phyloP scores from a whole-genome alignment of 371 early-diverging fungal genomes.

The Syncephalastrum racemosum region DNA sequence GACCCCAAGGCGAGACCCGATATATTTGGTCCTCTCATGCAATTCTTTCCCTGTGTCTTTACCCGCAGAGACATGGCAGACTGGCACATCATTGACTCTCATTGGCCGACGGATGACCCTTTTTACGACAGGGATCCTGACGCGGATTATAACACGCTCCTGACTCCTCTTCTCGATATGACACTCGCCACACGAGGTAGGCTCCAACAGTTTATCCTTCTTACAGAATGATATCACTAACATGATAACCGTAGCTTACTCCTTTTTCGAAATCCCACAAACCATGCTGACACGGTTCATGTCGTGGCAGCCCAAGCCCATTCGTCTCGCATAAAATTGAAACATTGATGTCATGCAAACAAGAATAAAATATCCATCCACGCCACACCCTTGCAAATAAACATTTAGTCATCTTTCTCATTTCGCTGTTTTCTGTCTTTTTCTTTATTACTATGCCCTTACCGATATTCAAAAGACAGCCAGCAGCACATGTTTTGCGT shows the following conservation, averaged over 20 bases:
- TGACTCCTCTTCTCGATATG: conserved; percentile 42
- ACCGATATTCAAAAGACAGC: neutral
- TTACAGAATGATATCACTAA: neutral
- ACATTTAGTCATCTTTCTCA: neutral
- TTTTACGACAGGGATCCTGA: conserved; percentile 6
- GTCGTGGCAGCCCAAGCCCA: conserved; percentile 34
- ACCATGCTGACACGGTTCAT: conserved; percentile 43
- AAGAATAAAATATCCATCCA: conserved; percentile 1
- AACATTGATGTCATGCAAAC: conserved; percentile 8
- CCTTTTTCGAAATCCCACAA: conserved; percentile 47
- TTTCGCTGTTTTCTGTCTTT: conserved; percentile 5
- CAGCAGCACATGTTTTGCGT: neutral
- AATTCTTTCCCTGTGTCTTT: conserved; percentile 41
- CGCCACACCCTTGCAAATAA: neutral
- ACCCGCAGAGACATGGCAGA: conserved; percentile 33
- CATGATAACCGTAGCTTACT: conserved; percentile 28
- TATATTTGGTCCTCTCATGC: conserved; percentile 34
- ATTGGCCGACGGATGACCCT: conserved; percentile 17
- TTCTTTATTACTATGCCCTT: neutral
- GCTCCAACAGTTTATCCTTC: neutral
- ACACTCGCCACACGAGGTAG: conserved; percentile 43
- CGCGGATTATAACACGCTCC: conserved; percentile 27
- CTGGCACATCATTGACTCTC: conserved; percentile 26
- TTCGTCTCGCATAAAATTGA: conserved; percentile 10
- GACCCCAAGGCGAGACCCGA: conserved; percentile 35